Conservation (phyloP, 441 rosid genomes). For the Adansonia rubrostipa region DNA sequence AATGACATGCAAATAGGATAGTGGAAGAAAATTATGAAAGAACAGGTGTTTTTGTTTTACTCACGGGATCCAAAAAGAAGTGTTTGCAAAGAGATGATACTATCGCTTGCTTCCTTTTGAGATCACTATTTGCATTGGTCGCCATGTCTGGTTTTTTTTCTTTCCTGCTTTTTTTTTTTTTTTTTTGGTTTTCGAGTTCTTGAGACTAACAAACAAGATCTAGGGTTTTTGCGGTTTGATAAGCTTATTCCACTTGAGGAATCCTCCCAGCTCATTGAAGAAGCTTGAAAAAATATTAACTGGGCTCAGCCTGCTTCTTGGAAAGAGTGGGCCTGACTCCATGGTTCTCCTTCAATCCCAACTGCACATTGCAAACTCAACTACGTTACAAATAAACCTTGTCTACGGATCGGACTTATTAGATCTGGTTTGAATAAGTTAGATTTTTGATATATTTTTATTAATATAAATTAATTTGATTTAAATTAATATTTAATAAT, state of each 20-base stretch:
- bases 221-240: constrained; percentile 14
- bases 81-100: constrained; percentile 61
- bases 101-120: constrained; percentile 51
- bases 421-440: no score
- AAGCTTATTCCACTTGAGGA: neutral
- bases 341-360: neutral
- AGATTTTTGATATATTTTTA: no score
- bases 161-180: neutral
- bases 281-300: neutral
- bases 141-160: constrained; percentile 21
- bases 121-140: constrained; percentile 23
- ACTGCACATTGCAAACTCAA: neutral
- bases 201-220: neutral
- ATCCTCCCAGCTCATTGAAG: neutral
- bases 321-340: neutral
- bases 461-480: no score
- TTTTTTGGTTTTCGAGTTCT: neutral
- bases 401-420: neutral
- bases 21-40: neutral
- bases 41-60: constrained; percentile 27
- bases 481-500: no score
- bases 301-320: constrained; percentile 8
- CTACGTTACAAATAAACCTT: neutral
- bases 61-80: constrained; percentile 60
- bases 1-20: constrained; percentile 9